phyloP scores from a whole-genome alignment of 164 flowering plant genomes.

The Akebia trifoliata region DNA sequence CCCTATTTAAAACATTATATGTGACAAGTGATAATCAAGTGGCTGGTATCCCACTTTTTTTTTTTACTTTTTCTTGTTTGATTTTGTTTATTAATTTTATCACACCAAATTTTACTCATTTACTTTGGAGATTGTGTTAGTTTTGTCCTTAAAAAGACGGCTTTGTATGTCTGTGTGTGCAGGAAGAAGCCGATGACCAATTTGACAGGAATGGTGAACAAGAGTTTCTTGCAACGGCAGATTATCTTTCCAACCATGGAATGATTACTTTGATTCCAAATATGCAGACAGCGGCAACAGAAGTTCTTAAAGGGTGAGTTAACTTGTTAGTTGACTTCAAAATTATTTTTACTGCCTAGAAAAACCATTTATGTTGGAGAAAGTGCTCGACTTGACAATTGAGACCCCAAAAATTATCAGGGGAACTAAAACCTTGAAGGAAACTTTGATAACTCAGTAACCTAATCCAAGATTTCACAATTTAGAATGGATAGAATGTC shows the following conservation, averaged over 20 bases:
- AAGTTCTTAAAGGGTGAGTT: slow-evolving; percentile 70
- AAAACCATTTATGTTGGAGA: not conserved
- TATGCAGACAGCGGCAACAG: slow-evolving; percentile 61
- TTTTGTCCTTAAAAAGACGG: not conserved
- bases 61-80: too few species aligned
- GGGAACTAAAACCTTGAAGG: too few species aligned
- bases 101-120: too few species aligned
- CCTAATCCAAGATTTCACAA: too few species aligned
- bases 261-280: slow-evolving; percentile 41
- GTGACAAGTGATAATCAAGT: too few species aligned
- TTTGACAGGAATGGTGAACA: slow-evolving; percentile 57
- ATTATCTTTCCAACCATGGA: slow-evolving; percentile 63
- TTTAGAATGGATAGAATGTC: too few species aligned
- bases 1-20: too few species aligned
- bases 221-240: slow-evolving; percentile 70
- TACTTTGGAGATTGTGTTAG: not conserved
- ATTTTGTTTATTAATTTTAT: too few species aligned
- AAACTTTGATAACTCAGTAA: too few species aligned
- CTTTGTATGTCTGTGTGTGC: slow-evolving; percentile 7
- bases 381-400: not conserved
- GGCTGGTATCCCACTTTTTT: too few species aligned
- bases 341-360: not conserved
- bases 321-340: not conserved
- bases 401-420: too few species aligned
- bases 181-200: slow-evolving; percentile 70